These are phyloP conservation scores for Blastocladiella emersonii DNA, from an alignment of 371 early-diverging fungal species.

Conservation along the genomic window DNA sequence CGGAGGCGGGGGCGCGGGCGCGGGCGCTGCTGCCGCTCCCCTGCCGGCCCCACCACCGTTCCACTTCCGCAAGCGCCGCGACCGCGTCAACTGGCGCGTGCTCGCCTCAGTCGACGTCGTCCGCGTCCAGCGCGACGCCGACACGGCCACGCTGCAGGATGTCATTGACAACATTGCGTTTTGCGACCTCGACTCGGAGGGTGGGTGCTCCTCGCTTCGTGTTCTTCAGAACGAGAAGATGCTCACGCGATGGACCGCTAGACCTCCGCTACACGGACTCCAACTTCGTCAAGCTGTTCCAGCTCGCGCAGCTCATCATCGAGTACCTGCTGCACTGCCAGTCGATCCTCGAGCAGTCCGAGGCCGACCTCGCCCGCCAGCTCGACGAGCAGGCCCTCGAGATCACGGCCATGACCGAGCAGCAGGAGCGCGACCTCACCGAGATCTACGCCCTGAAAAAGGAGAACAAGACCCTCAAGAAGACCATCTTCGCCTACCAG, in stretches of 20 bases:
- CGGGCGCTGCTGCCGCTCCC: too few relatives aligned
- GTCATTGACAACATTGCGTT: conserved; percentile 33
- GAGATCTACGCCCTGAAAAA: conserved; percentile 19
- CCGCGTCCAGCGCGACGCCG: conserved; percentile 25
- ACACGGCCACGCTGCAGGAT: conserved; percentile 27
- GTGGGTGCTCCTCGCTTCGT: conserved; percentile 13
- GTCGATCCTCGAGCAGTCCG: conserved; percentile 7
- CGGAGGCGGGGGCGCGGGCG: too few relatives aligned
- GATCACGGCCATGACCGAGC: not conserved
- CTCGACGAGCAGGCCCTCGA: conserved; percentile 7
- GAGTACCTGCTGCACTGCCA: conserved; percentile 35
- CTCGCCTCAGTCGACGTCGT: conserved; percentile 23
- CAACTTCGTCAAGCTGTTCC: conserved; percentile 33
- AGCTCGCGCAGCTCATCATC: conserved; percentile 33
- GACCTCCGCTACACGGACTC: conserved; percentile 29
- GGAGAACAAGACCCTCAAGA: conserved; percentile 23
- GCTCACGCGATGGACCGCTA: too few relatives aligned
- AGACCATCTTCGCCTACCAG: conserved; percentile 33
- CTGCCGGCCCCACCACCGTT: conserved; percentile 7
- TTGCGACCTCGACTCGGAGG: conserved; percentile 34
- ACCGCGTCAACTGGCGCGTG: conserved; percentile 33
- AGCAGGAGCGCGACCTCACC: not conserved
- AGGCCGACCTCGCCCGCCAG: conserved; percentile 6
- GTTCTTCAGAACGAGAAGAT: not conserved
- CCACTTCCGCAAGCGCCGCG: conserved; percentile 23